These are phyloP conservation scores for Kuraishia hungarica DNA, from an alignment of 805 yeast genomes.

Conservation along the genomic window DNA sequence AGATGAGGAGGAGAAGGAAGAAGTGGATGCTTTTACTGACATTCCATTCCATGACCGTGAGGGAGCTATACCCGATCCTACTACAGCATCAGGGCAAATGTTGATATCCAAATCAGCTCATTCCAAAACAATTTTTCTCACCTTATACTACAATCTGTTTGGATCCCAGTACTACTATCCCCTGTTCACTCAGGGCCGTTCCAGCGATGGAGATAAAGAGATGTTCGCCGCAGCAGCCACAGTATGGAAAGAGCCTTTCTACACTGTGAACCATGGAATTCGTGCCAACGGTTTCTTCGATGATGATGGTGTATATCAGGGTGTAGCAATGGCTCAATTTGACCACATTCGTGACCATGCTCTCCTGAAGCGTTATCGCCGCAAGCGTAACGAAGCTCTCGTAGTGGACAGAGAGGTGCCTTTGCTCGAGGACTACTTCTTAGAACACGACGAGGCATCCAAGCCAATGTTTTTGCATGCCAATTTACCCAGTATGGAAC, in stretches of 20 bases:
- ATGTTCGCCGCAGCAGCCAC: conserved; percentile 66
- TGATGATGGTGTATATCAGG: conserved; percentile 25
- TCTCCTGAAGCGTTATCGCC: background rate
- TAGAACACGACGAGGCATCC: conserved; percentile 2
- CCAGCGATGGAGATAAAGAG: conserved; percentile 82
- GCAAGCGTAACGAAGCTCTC: background rate
- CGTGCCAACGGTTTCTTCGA: conserved; percentile 42
- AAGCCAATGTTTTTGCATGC: conserved; percentile 26
- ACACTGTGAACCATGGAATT: conserved; percentile 46
- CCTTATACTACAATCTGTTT: conserved; percentile 51
- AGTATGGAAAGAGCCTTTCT: conserved; percentile 35
- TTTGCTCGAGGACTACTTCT: background rate
- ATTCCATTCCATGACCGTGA: conserved; percentile 49
- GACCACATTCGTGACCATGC: conserved; percentile 31
- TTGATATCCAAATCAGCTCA: conserved; percentile 48
- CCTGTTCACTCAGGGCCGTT: conserved; percentile 46
- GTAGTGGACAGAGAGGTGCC: background rate
- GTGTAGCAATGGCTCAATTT: conserved; percentile 41
- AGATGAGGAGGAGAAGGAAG: conserved; percentile 8
- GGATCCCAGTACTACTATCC: conserved; percentile 55
- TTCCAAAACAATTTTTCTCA: conserved; percentile 42
- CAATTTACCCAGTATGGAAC: conserved; percentile 39
- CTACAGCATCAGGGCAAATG: conserved; percentile 61
- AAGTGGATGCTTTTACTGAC: conserved; percentile 5
- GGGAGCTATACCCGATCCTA: conserved; percentile 54